phyloP scores from a whole-genome alignment of 305 asterid genomes.

The Fraxinus xanthoxyloides region DNA sequence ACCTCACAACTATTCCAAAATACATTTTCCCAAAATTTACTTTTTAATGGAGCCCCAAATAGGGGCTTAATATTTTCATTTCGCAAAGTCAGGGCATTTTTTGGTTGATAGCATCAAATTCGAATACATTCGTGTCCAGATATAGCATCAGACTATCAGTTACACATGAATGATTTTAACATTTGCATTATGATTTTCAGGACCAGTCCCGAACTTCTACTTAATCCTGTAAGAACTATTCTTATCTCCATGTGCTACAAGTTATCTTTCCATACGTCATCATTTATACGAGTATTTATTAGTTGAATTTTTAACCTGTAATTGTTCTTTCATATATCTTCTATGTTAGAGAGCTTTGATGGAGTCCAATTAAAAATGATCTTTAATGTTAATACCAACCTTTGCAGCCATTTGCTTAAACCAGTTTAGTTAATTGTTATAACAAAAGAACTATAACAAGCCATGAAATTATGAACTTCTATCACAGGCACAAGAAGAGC shows the following conservation, averaged over 20 bases:
- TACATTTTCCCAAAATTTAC: too few species aligned
- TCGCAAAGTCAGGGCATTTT: neutral
- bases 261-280: constrained; percentile 10
- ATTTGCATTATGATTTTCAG: constrained; percentile 51
- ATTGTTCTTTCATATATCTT: neutral
- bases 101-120: constrained; percentile 18
- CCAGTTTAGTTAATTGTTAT: neutral
- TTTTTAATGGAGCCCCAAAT: too few species aligned
- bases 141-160: neutral
- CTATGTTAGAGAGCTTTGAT: neutral
- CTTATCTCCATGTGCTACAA: constrained; percentile 23
- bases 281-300: neutral
- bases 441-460: neutral
- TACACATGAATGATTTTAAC: neutral
- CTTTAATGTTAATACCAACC: neutral
- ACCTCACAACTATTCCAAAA: too few species aligned
- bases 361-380: neutral
- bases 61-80: neutral
- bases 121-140: constrained; percentile 4
- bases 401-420: neutral
- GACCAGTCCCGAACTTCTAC: constrained; percentile 94
- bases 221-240: constrained; percentile 79
- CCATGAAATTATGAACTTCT: constrained; percentile 9
- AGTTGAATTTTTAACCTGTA: neutral
- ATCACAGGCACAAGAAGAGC: neutral